A percentile compares a stretch with the other conserved stretches of the same genome.
phyloP scores from a whole-genome alignment of 768 basidiomycete species.

The Russula brevipes region DNA sequence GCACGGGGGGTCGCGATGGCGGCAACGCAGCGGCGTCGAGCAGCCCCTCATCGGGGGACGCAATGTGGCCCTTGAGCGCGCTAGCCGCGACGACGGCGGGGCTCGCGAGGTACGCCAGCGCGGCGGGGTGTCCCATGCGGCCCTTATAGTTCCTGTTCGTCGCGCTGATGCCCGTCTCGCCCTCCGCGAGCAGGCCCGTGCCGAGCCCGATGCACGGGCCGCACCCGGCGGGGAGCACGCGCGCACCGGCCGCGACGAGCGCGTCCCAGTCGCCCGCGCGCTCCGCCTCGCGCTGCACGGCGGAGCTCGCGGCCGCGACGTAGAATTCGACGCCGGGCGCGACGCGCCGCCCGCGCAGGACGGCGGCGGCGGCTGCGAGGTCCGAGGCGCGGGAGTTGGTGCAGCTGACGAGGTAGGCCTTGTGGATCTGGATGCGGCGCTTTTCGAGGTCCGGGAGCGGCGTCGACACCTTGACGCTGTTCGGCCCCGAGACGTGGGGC shows the following conservation, averaged over 20 bases:
- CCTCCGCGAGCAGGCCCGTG: slow-evolving; percentile 87
- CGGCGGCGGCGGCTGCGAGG: slow-evolving; percentile 86
- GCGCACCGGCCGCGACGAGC: slow-evolving; percentile 83
- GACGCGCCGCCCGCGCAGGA: slow-evolving; percentile 74
- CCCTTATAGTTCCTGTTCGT: slow-evolving; percentile 99
- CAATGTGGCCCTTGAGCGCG: slow-evolving; percentile 88
- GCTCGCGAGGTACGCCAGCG: slow-evolving; percentile 91
- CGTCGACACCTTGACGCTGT: slow-evolving; percentile 95
- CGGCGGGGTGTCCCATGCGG: slow-evolving; percentile 94
- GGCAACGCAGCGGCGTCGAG: slow-evolving; percentile 52
- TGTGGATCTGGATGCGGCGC: slow-evolving; percentile 76
- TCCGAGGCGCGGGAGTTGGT: slow-evolving; percentile 97
- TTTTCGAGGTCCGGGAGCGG: slow-evolving; percentile 81
- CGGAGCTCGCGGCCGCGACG: slow-evolving; percentile 90
- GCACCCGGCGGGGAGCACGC: slow-evolving; percentile 90
- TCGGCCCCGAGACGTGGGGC: slow-evolving; percentile 95
- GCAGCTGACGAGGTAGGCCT: slow-evolving; percentile 97
- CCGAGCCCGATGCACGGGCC: slow-evolving; percentile 98
- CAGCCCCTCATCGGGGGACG: slow-evolving; percentile 56
- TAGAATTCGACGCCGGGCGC: slow-evolving; percentile 94
- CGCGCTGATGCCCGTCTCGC: slow-evolving; percentile 93
- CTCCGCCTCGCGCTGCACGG: slow-evolving; percentile 89
- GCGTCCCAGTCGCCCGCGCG: slow-evolving; percentile 81
- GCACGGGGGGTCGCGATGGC: slow-evolving; percentile 47
- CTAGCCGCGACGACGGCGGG: slow-evolving; percentile 97